These are phyloP conservation scores for Chaetomiaceae sp. DNA, from an alignment of 2,329 filamentous ascomycete species.

Conservation along the genomic window DNA sequence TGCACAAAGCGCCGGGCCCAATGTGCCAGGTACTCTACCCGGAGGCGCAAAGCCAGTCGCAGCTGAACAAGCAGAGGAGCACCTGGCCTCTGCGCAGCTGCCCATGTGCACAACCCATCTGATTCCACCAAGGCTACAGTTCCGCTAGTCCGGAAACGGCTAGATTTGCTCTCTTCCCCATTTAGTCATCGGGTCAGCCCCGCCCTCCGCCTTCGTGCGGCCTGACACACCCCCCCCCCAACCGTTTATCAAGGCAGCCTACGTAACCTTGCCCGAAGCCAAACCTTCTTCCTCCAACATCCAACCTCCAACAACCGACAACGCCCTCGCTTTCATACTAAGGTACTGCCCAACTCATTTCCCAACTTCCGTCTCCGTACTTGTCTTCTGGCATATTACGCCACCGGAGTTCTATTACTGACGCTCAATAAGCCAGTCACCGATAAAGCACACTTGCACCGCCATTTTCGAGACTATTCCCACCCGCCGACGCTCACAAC, in stretches of 20 bases:
- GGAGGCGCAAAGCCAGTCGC: not conserved
- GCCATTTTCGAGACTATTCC: slow-evolving; percentile 7
- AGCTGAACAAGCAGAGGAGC: slow-evolving; percentile 13
- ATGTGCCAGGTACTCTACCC: too few relatives aligned
- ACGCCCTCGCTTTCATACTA: not conserved
- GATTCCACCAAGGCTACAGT: slow-evolving; percentile 22
- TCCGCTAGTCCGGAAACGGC: slow-evolving; percentile 15
- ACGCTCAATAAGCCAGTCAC: not conserved
- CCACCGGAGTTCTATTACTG: too few relatives aligned
- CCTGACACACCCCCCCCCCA: slow-evolving; percentile 15
- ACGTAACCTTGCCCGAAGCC: slow-evolving; percentile 17
- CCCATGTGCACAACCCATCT: slow-evolving; percentile 26
- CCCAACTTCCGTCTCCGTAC: not conserved
- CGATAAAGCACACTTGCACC: not conserved
- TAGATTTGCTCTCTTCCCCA: slow-evolving; percentile 6
- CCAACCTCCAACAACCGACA: too few relatives aligned
- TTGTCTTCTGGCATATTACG: too few relatives aligned
- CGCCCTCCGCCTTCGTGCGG: slow-evolving; percentile 19
- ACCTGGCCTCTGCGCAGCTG: slow-evolving; percentile 4
- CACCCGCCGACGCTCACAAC: slow-evolving; percentile 26
- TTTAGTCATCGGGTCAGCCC: slow-evolving; percentile 28
- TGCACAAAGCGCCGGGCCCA: too few relatives aligned
- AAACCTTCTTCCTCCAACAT: slow-evolving; percentile 26
- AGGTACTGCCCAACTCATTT: slow-evolving; percentile 7
- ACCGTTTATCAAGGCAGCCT: slow-evolving; percentile 24